These are phyloP conservation scores for Biscutella auriculata DNA, from an alignment of 441 rosid genomes.

Conservation along the genomic window DNA sequence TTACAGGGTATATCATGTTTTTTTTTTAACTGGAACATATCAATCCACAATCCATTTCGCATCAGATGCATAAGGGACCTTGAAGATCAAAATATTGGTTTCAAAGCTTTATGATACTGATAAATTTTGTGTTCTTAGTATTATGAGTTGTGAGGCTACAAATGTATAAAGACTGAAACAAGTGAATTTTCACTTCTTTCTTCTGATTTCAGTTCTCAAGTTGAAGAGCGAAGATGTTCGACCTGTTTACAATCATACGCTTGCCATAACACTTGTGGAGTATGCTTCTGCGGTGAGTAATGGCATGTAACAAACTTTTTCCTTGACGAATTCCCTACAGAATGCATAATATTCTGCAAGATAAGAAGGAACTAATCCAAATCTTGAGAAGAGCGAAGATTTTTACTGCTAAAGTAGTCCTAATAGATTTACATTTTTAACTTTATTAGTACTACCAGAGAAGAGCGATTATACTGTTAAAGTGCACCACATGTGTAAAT, in stretches of 20 bases:
- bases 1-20: neutral
- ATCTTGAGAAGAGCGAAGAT: too few species aligned
- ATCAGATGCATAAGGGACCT: neutral
- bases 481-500: constrained; percentile 1
- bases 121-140: neutral
- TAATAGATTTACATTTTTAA: neutral
- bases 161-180: neutral
- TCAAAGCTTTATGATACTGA: neutral
- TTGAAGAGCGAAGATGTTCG: constrained; percentile 25
- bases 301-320: neutral
- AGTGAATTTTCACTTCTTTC: neutral
- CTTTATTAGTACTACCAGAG: neutral
- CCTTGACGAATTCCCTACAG: neutral
- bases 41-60: neutral
- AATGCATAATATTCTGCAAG: neutral
- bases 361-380: neutral
- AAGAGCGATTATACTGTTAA: neutral
- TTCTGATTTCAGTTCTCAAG: constrained; percentile 38
- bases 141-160: neutral
- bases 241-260: constrained; percentile 65
- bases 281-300: constrained; percentile 85
- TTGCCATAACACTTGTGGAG: constrained; percentile 66
- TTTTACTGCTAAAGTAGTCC: too few species aligned
- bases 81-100: neutral
- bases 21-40: neutral